These are phyloP conservation scores for Neurospora sp. DNA, from an alignment of 495 filamentous ascomycete species.

Conservation along the genomic window DNA sequence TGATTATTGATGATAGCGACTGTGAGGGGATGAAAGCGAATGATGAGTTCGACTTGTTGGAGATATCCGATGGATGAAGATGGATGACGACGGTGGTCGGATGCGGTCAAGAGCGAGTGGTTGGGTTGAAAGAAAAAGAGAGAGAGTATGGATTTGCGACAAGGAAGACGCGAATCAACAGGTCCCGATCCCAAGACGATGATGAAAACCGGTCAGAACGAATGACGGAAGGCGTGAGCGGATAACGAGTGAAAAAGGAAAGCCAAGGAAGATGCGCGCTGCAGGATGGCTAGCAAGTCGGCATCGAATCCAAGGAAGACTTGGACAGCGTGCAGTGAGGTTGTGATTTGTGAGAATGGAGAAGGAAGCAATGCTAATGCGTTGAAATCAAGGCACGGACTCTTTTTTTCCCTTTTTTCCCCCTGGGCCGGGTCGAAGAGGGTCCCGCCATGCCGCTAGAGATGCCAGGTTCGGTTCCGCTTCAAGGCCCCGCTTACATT, in stretches of 20 bases:
- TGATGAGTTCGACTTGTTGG: neutral
- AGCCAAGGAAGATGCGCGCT: neutral
- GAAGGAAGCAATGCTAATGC: neutral
- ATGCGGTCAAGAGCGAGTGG: neutral
- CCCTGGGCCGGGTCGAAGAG: neutral
- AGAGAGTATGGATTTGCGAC: neutral
- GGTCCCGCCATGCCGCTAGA: neutral
- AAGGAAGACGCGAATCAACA: neutral
- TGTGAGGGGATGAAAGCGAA: neutral
- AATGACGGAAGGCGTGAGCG: neutral
- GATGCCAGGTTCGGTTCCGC: neutral
- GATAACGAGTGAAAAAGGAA: neutral
- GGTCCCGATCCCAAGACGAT: neutral
- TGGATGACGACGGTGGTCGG: neutral
- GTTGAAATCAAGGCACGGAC: neutral
- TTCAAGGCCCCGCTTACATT: neutral
- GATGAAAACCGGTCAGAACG: neutral
- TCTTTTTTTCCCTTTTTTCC: neutral
- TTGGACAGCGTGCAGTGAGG: neutral
- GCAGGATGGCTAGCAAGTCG: neutral
- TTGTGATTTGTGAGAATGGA: neutral
- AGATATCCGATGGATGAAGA: neutral
- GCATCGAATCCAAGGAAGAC: neutral
- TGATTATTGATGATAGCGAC: neutral
- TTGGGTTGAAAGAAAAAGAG: neutral